Percentiles rank a stretch among this genome's conserved stretches.
phyloP scores from a whole-genome alignment of 192 early-diverging fungal genomes.

The Cladochytrium replicatum region DNA sequence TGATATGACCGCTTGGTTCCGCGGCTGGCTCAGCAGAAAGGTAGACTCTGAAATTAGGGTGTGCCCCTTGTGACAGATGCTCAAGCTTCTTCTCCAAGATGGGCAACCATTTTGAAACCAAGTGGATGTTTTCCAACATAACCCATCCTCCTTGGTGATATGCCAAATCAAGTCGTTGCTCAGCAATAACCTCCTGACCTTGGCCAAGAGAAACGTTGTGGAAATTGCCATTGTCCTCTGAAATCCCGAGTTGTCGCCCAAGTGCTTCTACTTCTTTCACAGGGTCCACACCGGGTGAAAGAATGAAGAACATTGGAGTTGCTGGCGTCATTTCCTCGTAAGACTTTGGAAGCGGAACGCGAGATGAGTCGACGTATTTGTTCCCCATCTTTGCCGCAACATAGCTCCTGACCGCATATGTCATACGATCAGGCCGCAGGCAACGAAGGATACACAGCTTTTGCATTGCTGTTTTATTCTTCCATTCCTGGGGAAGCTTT shows the following conservation, averaged over 20 bases:
- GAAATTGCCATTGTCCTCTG: slow-evolving; percentile 53
- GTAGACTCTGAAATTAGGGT: slow-evolving; percentile 48
- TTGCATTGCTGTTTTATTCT: slow-evolving; percentile 52
- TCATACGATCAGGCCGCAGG: slow-evolving; percentile 54
- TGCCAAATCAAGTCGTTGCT: slow-evolving; percentile 51
- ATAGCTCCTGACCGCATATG: slow-evolving; percentile 51
- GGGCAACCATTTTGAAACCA: slow-evolving; percentile 58
- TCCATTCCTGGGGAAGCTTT: slow-evolving; percentile 60
- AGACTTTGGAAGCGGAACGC: slow-evolving; percentile 40
- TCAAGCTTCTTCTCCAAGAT: slow-evolving; percentile 58
- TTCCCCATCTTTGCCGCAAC: slow-evolving; percentile 47
- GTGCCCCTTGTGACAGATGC: slow-evolving; percentile 34
- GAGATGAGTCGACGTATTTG: slow-evolving; percentile 42
- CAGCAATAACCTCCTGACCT: slow-evolving; percentile 59
- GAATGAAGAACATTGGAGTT: slow-evolving; percentile 57
- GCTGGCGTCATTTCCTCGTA: slow-evolving; percentile 46
- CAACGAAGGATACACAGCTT: slow-evolving; percentile 55
- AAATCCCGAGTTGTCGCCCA: slow-evolving; percentile 35
- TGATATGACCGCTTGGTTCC: slow-evolving; percentile 50
- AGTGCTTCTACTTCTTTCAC: slow-evolving; percentile 59
- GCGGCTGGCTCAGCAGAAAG: slow-evolving; percentile 55
- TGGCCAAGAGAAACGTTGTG: slow-evolving; percentile 60
- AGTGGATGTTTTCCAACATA: slow-evolving; percentile 61
- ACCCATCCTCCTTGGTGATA: slow-evolving; percentile 57
- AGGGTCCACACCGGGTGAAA: slow-evolving; percentile 60